These are phyloP conservation scores for Euphorbia pulcherrima DNA, from an alignment of 345 rosid genomes.

Conservation along the genomic window DNA sequence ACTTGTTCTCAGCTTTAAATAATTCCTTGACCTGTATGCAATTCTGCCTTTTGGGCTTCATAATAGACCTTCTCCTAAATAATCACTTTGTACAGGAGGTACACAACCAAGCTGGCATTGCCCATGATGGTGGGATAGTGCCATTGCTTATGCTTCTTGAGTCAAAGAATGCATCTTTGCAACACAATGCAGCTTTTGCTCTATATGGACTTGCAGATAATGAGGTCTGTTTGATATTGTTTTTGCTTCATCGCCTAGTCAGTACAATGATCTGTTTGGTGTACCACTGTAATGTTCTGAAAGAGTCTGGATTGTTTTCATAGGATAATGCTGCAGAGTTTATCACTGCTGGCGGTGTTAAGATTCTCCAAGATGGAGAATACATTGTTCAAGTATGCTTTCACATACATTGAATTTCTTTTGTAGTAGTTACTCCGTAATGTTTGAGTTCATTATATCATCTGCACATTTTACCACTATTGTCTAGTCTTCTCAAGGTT, in stretches of 20 bases:
- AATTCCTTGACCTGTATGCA: not conserved
- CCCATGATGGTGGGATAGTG: slow-evolving; percentile 54
- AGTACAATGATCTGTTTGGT: not conserved
- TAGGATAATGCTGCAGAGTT: slow-evolving; percentile 68
- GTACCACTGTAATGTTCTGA: not conserved
- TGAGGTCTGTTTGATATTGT: slow-evolving; percentile 44
- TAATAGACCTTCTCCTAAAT: not conserved
- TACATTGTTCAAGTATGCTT: slow-evolving; percentile 49
- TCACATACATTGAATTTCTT: slow-evolving; percentile 5
- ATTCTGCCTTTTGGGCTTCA: not conserved
- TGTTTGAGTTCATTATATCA: not conserved
- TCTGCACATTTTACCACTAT: not conserved
- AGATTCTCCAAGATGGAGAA: slow-evolving; percentile 64
- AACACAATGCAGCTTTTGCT: slow-evolving; percentile 74
- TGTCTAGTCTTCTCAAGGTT: not conserved
- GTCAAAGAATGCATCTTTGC: slow-evolving; percentile 51
- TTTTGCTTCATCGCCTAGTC: not conserved
- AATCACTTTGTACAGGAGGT: slow-evolving; percentile 39
- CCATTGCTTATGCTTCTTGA: slow-evolving; percentile 57
- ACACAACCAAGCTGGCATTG: slow-evolving; percentile 86
- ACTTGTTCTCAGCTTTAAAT: not conserved
- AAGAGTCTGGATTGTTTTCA: not conserved
- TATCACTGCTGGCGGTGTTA: slow-evolving; percentile 50
- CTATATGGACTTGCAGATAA: slow-evolving; percentile 74
- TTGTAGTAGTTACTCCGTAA: not conserved